Evolutionary conservation across 495 filamentous ascomycete species (phyloP).

Genomic region (Neurospora sp.): DNA sequence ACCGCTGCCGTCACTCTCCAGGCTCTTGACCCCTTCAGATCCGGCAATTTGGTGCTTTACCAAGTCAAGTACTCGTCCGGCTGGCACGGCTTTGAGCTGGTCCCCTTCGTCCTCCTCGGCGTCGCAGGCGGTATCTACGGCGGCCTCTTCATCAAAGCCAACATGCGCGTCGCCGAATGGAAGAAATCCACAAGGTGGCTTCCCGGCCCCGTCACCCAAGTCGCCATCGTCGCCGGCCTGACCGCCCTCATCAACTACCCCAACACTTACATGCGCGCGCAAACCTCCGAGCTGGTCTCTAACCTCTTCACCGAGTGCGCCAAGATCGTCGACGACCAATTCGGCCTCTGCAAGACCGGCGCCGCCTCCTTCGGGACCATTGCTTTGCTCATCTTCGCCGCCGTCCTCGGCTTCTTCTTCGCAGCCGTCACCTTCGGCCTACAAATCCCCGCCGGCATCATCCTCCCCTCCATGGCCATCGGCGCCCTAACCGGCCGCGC

Average conservation of each 20-base stretch:
- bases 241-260: conserved; percentile 91
- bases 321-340: conserved; percentile 64
- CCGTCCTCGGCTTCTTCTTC: conserved; percentile 73
- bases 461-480: conserved; percentile 94
- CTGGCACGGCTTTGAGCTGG: conserved; percentile 92
- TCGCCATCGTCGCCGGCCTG: conserved; percentile 59
- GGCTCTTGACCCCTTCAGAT: conserved; percentile 87
- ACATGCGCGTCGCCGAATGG: conserved; percentile 80
- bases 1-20: conserved; percentile 89
- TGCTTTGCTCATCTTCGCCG: conserved; percentile 66
- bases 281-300: conserved; percentile 85
- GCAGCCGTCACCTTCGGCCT: conserved; percentile 88
- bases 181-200: conserved; percentile 52
- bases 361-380: conserved; percentile 61
- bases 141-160: conserved; percentile 86
- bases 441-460: conserved; percentile 93
- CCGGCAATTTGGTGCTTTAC: conserved; percentile 92
- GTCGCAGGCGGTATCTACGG: conserved; percentile 89
- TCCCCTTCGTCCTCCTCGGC: conserved; percentile 80
- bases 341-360: conserved; percentile 79
- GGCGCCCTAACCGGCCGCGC: conserved; percentile 89
- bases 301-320: conserved; percentile 86
- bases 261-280: conserved; percentile 87
- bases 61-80: conserved; percentile 87
- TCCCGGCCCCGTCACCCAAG: conserved; percentile 64